Base-by-base conservation (phyloP, 441 rosid species). In the Daphne laureola region DNA sequence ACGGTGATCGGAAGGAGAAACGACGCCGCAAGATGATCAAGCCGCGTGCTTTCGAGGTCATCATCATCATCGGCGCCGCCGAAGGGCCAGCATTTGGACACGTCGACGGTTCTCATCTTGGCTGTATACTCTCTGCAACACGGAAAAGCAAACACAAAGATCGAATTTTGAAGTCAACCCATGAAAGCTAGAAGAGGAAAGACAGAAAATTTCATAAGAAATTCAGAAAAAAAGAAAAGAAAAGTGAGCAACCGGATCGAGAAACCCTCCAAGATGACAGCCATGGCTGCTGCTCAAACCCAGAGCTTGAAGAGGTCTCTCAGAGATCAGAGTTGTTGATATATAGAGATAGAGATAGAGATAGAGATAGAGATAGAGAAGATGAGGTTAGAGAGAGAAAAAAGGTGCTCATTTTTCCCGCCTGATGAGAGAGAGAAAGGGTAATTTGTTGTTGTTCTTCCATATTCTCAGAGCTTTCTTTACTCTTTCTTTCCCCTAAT, bases 1-100 rank as follows among this genome's bases (percentile, higher is more conserved):
- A 79, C 78, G 9, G 72, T 53, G 16, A 82, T 59, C 18, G 86
- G 80, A 51, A 83, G 89, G 27, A 82, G 78, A 48, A 71, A 25
- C 0, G 77, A 68, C 4, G 64, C 75, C 14, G 66, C 49, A 18
- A 46, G 49, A 58, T 72, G 70, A 50, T 31, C 68, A 46, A 23
- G 51, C 9, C 47, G 6, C 3, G 57, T 55, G 7, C 46, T 61
- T 36, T 26, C 43, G 21, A 9, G 51, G 31, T 15, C 31, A 8
- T 12, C 25, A 17, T 8, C 27, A 9, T 36, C 27, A 12, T 51
- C 1, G 14, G 41, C 64, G 41, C 59, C 58, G 23, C 60, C 41
- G 71, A 82, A 82, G 0, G 88, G 88, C 76, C 83, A 77, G 65
- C 83, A 75, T 73, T 79, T 82, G 6, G 41, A 73, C 18, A 73